A percentile compares a stretch with the other conserved stretches of the same genome.
Evolutionary conservation across 306 rosid species (phyloP).

Genomic region (Phaseolus lunatus): DNA sequence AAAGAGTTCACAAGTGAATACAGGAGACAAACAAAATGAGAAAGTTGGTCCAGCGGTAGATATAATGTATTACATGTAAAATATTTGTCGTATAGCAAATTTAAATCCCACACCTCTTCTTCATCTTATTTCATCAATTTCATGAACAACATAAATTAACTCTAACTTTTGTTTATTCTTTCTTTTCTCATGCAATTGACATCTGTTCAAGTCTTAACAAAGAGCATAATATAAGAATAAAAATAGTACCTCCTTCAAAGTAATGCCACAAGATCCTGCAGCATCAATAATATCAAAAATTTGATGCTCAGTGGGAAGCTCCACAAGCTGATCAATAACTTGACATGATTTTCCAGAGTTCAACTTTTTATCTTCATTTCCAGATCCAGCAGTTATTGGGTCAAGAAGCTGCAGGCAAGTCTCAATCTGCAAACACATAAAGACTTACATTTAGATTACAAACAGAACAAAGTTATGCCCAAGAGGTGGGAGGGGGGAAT

Average conservation of each 20-base stretch:
- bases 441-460: not conserved
- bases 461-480: not conserved
- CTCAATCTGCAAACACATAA: conserved; percentile 46
- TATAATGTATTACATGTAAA: no score
- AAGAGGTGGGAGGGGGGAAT: not conserved
- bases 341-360: conserved; percentile 59
- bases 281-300: conserved; percentile 78
- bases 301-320: conserved; percentile 80
- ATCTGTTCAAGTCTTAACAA: conserved; percentile 12
- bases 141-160: conserved; percentile 16
- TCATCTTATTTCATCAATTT: not conserved
- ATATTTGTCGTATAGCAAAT: not conserved
- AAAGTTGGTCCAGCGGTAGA: not conserved
- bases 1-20: not conserved
- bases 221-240: conserved; percentile 38
- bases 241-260: conserved; percentile 69
- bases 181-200: conserved; percentile 24
- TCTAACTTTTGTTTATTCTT: not conserved
- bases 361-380: conserved; percentile 54
- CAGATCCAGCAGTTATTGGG: conserved; percentile 51
- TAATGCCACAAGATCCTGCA: conserved; percentile 72
- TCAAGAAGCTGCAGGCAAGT: conserved; percentile 60
- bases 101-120: not conserved
- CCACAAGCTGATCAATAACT: conserved; percentile 71
- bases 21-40: not conserved